Percentiles rank a stretch among this genome's conserved stretches.
Evolutionary conservation across 2,329 filamentous ascomycete genomes (phyloP).

Genomic region (Fusarium domesticum): DNA sequence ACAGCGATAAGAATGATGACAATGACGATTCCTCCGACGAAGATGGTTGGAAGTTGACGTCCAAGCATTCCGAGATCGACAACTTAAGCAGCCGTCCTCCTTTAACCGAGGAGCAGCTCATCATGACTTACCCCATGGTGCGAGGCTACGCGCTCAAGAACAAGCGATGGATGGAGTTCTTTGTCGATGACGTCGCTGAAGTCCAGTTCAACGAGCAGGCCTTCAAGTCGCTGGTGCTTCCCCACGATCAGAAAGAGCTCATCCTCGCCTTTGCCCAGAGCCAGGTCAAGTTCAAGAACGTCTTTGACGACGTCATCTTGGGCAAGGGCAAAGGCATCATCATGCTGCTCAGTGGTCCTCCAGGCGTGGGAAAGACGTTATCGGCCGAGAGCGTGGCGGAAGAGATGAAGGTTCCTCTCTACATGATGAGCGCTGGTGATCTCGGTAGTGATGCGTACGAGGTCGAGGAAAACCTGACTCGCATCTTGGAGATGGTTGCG

Average conservation of each 20-base stretch:
- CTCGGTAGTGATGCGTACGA: slow-evolving; percentile 63
- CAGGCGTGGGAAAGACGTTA: slow-evolving; percentile 50
- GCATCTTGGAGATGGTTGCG: slow-evolving; percentile 63
- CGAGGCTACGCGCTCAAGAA: slow-evolving; percentile 49
- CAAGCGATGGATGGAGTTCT: slow-evolving; percentile 50
- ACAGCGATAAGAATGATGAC: slow-evolving; percentile 2
- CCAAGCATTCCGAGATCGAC: neutral
- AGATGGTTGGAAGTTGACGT: neutral
- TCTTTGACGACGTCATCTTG: slow-evolving; percentile 51
- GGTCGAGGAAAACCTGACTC: slow-evolving; percentile 58
- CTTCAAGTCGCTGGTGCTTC: slow-evolving; percentile 49
- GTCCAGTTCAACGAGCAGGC: slow-evolving; percentile 49
- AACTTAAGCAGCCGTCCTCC: slow-evolving; percentile 18
- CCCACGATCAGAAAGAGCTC: slow-evolving; percentile 48
- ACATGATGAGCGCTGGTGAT: slow-evolving; percentile 61
- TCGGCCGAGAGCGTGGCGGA: slow-evolving; percentile 51
- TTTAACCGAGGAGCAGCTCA: slow-evolving; percentile 39
- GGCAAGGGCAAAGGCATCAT: slow-evolving; percentile 52
- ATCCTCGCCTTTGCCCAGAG: slow-evolving; percentile 49
- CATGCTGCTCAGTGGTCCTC: slow-evolving; percentile 46
- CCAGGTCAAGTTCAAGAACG: slow-evolving; percentile 41
- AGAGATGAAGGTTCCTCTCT: slow-evolving; percentile 47
- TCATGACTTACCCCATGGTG: slow-evolving; percentile 40
- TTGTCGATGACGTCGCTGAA: slow-evolving; percentile 42
- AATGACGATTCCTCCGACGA: neutral